Evolutionary conservation across 371 early-diverging fungal species (phyloP).

Genomic region (Mortierella sp.): DNA sequence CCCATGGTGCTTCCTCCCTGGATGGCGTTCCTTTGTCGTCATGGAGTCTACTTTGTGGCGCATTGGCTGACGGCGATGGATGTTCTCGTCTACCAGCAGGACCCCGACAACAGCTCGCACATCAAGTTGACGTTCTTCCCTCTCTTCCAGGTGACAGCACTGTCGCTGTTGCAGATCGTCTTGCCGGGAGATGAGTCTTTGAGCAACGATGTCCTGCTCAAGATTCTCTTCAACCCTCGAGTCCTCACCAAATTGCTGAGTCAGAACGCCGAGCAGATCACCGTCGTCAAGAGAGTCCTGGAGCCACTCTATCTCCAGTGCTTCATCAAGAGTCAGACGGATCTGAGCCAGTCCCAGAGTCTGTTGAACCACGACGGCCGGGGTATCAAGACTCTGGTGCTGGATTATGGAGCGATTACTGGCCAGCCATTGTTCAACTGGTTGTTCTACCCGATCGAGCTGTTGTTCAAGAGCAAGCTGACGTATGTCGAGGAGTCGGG

Average conservation of each 20-base stretch:
- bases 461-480: slow-evolving; percentile 62
- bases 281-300: slow-evolving; percentile 43
- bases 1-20: slow-evolving; percentile 39
- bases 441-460: slow-evolving; percentile 70
- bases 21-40: slow-evolving; percentile 51
- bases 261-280: slow-evolving; percentile 40
- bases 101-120: slow-evolving; percentile 51
- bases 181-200: slow-evolving; percentile 50
- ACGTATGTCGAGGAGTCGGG: slow-evolving; percentile 58
- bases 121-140: slow-evolving; percentile 57
- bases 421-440: slow-evolving; percentile 62
- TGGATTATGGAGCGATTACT: slow-evolving; percentile 58
- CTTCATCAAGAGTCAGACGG: slow-evolving; percentile 37
- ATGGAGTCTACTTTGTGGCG: slow-evolving; percentile 49
- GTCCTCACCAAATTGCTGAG: slow-evolving; percentile 37
- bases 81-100: slow-evolving; percentile 48
- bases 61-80: slow-evolving; percentile 55
- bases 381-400: slow-evolving; percentile 33
- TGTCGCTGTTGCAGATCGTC: slow-evolving; percentile 50
- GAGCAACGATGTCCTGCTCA: slow-evolving; percentile 43
- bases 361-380: slow-evolving; percentile 37
- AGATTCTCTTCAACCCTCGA: slow-evolving; percentile 43
- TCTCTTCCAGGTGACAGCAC: slow-evolving; percentile 48
- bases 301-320: slow-evolving; percentile 47
- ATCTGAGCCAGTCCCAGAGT: slow-evolving; percentile 30